Conservation (phyloP, 106 monocot genomes). For the Amphibolis antarctica region DNA sequence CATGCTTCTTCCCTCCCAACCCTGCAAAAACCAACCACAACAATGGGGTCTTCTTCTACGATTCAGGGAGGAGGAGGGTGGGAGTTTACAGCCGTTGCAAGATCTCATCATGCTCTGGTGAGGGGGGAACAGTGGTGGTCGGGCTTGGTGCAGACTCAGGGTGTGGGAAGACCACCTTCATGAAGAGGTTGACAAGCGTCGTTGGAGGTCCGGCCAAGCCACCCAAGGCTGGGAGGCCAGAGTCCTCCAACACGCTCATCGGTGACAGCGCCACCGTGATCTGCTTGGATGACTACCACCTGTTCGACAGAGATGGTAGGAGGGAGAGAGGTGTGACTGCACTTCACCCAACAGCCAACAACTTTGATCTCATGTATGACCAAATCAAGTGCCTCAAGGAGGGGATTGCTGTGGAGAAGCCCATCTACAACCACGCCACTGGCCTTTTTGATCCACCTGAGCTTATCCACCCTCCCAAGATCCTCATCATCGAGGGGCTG, state of each 20-base stretch:
- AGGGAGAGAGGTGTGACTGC: constrained; percentile 84
- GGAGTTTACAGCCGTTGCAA: not conserved
- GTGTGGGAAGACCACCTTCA: constrained; percentile 93
- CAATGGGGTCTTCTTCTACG: constrained; percentile 21
- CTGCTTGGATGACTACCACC: constrained; percentile 84
- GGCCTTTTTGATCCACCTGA: constrained; percentile 80
- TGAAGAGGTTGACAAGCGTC: constrained; percentile 75
- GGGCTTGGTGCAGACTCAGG: constrained; percentile 89
- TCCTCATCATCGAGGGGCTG: constrained; percentile 79
- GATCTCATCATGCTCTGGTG: constrained; percentile 42
- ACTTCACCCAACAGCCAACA: constrained; percentile 65
- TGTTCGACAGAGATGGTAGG: constrained; percentile 63
- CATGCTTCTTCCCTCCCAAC: constrained; percentile 4
- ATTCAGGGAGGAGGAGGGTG: constrained; percentile 11
- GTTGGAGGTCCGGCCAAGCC: constrained; percentile 76
- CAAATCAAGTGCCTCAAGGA: constrained; percentile 79
- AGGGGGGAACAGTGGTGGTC: constrained; percentile 50
- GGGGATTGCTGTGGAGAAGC: constrained; percentile 63
- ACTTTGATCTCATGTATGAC: constrained; percentile 87
- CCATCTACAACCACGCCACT: constrained; percentile 82
- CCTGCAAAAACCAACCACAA: constrained; percentile 23
- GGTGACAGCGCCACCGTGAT: constrained; percentile 69
- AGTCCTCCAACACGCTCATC: constrained; percentile 89
- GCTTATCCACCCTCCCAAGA: constrained; percentile 77
- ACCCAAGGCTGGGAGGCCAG: constrained; percentile 70